Evolutionary conservation across 768 basidiomycete species (phyloP).

Genomic region (Sarcodon aspratus): DNA sequence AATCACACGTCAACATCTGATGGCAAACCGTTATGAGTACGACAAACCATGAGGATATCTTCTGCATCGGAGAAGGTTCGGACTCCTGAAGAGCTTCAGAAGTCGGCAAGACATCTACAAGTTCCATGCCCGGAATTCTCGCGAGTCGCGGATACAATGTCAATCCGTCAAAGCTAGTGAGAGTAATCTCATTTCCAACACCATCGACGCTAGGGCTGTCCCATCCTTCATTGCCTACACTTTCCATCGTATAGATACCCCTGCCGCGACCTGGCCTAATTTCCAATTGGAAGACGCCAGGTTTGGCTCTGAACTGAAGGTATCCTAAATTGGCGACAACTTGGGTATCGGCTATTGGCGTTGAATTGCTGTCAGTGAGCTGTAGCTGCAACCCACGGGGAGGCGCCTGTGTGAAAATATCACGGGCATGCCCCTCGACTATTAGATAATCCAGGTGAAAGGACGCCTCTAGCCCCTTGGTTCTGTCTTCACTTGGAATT

Average conservation of each 20-base stretch:
- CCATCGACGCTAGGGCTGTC: conserved; percentile 59
- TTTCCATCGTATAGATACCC: conserved; percentile 74
- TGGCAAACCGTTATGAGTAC: not conserved
- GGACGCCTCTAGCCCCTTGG: conserved; percentile 51
- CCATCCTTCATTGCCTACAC: conserved; percentile 86
- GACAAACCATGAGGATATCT: not conserved
- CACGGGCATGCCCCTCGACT: conserved; percentile 90
- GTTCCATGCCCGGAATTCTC: conserved; percentile 68
- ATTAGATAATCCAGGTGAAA: conserved; percentile 89
- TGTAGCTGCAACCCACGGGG: conserved; percentile 91
- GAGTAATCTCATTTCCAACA: conserved; percentile 62
- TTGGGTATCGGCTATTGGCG: conserved; percentile 70
- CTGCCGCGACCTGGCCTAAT: conserved; percentile 76
- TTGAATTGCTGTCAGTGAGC: conserved; percentile 33
- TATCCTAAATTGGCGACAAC: conserved; percentile 95
- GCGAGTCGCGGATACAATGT: conserved; percentile 77
- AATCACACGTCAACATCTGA: conserved; percentile 2
- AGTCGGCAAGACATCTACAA: conserved; percentile 63
- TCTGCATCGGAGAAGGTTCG: too few relatives aligned
- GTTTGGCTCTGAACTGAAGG: conserved; percentile 88
- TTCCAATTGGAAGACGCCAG: conserved; percentile 76
- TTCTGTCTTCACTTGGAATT: conserved; percentile 43
- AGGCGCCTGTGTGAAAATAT: conserved; percentile 46
- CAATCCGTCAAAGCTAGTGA: conserved; percentile 85
- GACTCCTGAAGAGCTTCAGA: conserved; percentile 7